Percentiles rank a stretch among this genome's conserved stretches.
Evolutionary conservation across 2,329 filamentous ascomycete species (phyloP).

Genomic region (Microcyclospora tardicrescens): DNA sequence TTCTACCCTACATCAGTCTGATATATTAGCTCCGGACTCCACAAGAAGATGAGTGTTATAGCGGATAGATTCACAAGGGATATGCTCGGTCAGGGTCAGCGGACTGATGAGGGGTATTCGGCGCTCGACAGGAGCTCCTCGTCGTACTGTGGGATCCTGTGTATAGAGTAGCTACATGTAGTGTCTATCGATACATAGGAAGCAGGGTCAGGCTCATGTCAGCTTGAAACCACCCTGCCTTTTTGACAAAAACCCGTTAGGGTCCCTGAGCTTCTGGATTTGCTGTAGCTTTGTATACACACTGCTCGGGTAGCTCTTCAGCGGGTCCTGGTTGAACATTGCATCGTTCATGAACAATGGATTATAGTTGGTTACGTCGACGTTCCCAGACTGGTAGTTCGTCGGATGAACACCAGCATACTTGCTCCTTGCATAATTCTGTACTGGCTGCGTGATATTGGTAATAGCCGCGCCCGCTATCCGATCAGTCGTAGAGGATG

Average conservation of each 20-base stretch:
- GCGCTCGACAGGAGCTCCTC: too few relatives aligned
- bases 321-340: slow-evolving; percentile 13
- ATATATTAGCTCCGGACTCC: too few relatives aligned
- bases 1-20: too few relatives aligned
- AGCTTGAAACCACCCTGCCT: slow-evolving; percentile 12
- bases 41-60: too few relatives aligned
- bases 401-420: slow-evolving; percentile 10
- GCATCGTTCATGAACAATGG: slow-evolving; percentile 17
- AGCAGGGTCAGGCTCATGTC: too few relatives aligned
- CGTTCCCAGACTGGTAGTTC: slow-evolving; percentile 10
- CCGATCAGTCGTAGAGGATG: slow-evolving; percentile 5
- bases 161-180: too few relatives aligned
- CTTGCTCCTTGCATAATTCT: too few relatives aligned
- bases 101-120: too few relatives aligned
- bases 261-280: slow-evolving; percentile 10
- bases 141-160: too few relatives aligned
- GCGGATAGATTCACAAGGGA: too few relatives aligned
- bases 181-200: too few relatives aligned
- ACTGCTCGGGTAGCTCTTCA: slow-evolving; percentile 8
- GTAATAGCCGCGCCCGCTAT: slow-evolving; percentile 7
- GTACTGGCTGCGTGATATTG: slow-evolving; percentile 8
- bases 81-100: too few relatives aligned
- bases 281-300: slow-evolving; percentile 11
- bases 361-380: slow-evolving; percentile 6
- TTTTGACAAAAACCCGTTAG: slow-evolving; percentile 11